Evolutionary conservation across 2,329 filamentous ascomycete genomes (phyloP).

Genomic region (Penicillium sp.): DNA sequence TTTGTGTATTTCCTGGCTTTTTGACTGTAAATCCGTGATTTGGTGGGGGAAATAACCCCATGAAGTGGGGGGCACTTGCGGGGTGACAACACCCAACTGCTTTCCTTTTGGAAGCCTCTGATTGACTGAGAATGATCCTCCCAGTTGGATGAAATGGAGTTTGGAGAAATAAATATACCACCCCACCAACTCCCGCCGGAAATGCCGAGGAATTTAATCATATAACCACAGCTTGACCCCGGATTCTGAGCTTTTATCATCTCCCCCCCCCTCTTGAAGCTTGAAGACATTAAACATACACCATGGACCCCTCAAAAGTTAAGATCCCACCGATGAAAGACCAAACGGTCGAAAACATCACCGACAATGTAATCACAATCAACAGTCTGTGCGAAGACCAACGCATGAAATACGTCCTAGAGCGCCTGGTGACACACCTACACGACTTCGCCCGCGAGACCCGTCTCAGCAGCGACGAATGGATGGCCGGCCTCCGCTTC

Average conservation of each 20-base stretch:
- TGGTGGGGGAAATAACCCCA: background rate
- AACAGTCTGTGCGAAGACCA: constrained; percentile 68
- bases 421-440: constrained; percentile 71
- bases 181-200: background rate
- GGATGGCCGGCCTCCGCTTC: constrained; percentile 72
- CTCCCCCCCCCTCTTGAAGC: too few relatives aligned
- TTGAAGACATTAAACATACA: background rate
- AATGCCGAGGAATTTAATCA: background rate
- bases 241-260: background rate
- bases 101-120: background rate
- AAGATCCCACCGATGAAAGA: constrained; percentile 58
- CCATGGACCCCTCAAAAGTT: constrained; percentile 45
- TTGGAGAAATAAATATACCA: background rate
- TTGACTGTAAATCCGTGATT: background rate
- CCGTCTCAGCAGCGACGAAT: constrained; percentile 71
- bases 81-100: background rate
- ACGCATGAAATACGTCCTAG: constrained; percentile 69
- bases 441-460: constrained; percentile 83
- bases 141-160: background rate
- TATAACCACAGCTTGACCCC: background rate
- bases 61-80: background rate
- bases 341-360: constrained; percentile 77
- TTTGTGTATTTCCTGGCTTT: too few relatives aligned
- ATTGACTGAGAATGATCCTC: background rate
- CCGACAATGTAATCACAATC: constrained; percentile 70